Conservation (phyloP, 1,284 basidiomycete species). For the Tremellales sp. region DNA sequence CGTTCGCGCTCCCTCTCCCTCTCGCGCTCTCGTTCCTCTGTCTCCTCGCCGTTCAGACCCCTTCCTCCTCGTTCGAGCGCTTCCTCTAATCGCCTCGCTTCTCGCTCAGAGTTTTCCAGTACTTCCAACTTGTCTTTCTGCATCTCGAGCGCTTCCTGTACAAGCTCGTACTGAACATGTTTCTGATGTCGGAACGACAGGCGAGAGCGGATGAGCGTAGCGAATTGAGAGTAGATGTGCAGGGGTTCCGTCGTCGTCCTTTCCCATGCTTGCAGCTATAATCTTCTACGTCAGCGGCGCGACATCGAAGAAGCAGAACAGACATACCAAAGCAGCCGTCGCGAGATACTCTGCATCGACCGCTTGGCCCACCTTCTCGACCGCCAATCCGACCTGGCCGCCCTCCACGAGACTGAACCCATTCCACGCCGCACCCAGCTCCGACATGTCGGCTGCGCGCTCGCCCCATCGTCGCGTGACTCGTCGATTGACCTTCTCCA, state of each 20-base stretch:
- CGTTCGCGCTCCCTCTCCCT: slow-evolving; percentile 19
- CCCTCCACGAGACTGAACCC: slow-evolving; percentile 78
- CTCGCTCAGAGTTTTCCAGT: slow-evolving; percentile 85
- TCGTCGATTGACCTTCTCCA: slow-evolving; percentile 94
- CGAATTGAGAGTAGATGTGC: slow-evolving; percentile 94
- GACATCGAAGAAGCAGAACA: neutral
- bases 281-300: neutral
- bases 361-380: slow-evolving; percentile 70
- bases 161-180: slow-evolving; percentile 96
- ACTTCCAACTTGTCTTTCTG: slow-evolving; percentile 86
- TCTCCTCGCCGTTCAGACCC: slow-evolving; percentile 17
- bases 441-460: slow-evolving; percentile 82
- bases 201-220: slow-evolving; percentile 86
- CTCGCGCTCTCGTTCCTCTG: slow-evolving; percentile 17
- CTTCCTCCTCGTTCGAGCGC: slow-evolving; percentile 59
- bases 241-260: slow-evolving; percentile 92
- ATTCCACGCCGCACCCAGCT: slow-evolving; percentile 92
- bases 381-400: slow-evolving; percentile 38
- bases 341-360: slow-evolving; percentile 91
- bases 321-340: slow-evolving; percentile 74
- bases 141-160: slow-evolving; percentile 80
- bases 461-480: slow-evolving; percentile 94
- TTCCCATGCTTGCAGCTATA: slow-evolving; percentile 82
- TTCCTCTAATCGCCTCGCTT: slow-evolving; percentile 82
- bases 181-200: slow-evolving; percentile 96